Evolutionary conservation across 768 basidiomycete genomes (phyloP).

Genomic region (Mycena pura): DNA sequence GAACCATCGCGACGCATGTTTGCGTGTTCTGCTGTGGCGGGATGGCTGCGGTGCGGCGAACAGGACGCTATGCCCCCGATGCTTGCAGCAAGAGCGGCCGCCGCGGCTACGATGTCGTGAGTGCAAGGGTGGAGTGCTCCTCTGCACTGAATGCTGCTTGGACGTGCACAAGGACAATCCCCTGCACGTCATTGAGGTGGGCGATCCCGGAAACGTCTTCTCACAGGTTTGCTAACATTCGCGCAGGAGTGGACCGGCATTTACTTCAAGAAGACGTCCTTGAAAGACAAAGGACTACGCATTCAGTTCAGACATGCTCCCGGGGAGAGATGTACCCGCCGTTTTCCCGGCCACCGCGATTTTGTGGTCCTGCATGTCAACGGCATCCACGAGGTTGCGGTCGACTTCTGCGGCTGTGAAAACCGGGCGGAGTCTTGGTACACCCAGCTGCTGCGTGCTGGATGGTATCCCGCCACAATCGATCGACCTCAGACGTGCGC

Average conservation of each 20-base stretch:
- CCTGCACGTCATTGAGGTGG: neutral
- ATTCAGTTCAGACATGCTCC: slow-evolving; percentile 8
- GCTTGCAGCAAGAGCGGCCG: too few species aligned
- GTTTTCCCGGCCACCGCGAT: neutral
- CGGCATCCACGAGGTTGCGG: neutral
- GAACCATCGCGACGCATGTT: neutral
- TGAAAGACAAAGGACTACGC: slow-evolving; percentile 3
- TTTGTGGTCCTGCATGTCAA: neutral
- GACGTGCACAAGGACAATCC: neutral
- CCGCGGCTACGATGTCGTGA: neutral
- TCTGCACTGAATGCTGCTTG: neutral
- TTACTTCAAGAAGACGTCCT: neutral
- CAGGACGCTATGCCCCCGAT: neutral
- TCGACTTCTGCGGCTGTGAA: slow-evolving; percentile 1
- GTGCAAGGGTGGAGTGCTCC: neutral
- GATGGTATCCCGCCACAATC: slow-evolving; percentile 7
- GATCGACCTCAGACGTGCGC: neutral
- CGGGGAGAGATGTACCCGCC: neutral
- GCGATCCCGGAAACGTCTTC: neutral
- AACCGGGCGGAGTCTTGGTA: neutral
- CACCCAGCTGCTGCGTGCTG: neutral
- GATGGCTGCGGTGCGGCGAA: neutral
- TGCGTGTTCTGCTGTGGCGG: neutral
- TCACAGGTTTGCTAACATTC: neutral
- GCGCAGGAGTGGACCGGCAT: slow-evolving; percentile 12